Evolutionary conservation across 495 filamentous ascomycete genomes (phyloP).

Genomic region (Terfezia boudieri): DNA sequence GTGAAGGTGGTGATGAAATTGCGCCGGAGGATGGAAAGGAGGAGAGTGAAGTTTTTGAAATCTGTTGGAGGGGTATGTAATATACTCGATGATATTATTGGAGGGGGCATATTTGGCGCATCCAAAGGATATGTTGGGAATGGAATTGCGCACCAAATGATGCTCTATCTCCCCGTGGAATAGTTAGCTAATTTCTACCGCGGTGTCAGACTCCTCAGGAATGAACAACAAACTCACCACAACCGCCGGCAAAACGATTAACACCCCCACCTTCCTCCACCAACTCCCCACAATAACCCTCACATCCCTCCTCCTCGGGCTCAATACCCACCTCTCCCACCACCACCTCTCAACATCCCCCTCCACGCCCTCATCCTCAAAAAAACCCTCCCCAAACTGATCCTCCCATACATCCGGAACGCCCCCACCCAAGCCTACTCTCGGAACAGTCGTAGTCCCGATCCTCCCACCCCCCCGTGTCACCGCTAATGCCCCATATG

Average conservation of each 20-base stretch:
- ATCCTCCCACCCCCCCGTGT: neutral
- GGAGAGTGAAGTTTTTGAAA: neutral
- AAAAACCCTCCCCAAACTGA: neutral
- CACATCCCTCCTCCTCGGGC: slow-evolving; percentile 31
- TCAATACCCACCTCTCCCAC: slow-evolving; percentile 27
- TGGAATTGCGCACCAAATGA: slow-evolving; percentile 38
- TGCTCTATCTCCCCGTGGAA: slow-evolving; percentile 21
- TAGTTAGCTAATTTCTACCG: neutral
- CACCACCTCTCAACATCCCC: slow-evolving; percentile 15
- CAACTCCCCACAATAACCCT: slow-evolving; percentile 30
- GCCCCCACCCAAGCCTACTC: neutral
- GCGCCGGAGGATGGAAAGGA: slow-evolving; percentile 2
- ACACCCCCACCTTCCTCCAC: slow-evolving; percentile 33
- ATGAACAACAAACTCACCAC: slow-evolving; percentile 27
- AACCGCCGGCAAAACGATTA: slow-evolving; percentile 33
- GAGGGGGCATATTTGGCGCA: slow-evolving; percentile 13
- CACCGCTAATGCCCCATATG: neutral
- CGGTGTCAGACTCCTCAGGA: neutral
- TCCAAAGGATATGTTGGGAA: slow-evolving; percentile 35
- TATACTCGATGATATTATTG: slow-evolving; percentile 9
- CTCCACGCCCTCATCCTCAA: slow-evolving; percentile 21
- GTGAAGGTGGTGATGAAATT: neutral
- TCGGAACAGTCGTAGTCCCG: neutral
- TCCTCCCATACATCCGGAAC: neutral
- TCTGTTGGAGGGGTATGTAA: slow-evolving; percentile 4